Evolutionary conservation across 176 grass and related monocot species (phyloP).

Genomic region (Triticum turgidum): DNA sequence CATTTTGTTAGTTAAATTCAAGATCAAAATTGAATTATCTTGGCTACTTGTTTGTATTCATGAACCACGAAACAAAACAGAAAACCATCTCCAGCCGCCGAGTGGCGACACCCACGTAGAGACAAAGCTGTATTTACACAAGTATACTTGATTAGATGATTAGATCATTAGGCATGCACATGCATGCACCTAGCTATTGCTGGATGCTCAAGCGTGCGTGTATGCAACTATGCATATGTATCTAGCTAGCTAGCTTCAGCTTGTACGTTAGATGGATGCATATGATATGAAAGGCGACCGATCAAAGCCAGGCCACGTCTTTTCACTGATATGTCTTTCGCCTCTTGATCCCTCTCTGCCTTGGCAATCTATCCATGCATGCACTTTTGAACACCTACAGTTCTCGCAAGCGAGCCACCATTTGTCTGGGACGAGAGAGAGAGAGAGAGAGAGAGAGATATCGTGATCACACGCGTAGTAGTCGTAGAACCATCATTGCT

Average conservation of each 20-base stretch:
- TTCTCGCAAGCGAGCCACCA: not conserved
- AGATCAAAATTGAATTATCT: too few species aligned
- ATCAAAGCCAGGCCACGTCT: slow-evolving; percentile 32
- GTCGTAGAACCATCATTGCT: not conserved
- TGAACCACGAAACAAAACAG: not conserved
- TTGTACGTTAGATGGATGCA: not conserved
- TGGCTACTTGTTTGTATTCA: too few species aligned
- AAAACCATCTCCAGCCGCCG: not conserved
- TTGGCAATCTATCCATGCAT: not conserved
- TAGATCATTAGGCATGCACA: not conserved
- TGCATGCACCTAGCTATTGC: not conserved
- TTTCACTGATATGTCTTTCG: not conserved
- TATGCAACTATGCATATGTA: not conserved
- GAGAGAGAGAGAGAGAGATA: not conserved
- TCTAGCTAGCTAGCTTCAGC: not conserved
- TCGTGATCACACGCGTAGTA: not conserved
- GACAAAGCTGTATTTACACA: not conserved
- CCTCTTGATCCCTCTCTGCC: not conserved
- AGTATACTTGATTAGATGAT: not conserved
- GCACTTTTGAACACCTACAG: not conserved
- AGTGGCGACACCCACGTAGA: not conserved
- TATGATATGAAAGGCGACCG: not conserved
- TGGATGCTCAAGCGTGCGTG: not conserved
- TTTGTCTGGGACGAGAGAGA: not conserved
- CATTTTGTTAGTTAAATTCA: too few species aligned